Evolutionary conservation across 2,329 filamentous ascomycete genomes (phyloP).

Genomic region (Ascochyta viciae-villosae): DNA sequence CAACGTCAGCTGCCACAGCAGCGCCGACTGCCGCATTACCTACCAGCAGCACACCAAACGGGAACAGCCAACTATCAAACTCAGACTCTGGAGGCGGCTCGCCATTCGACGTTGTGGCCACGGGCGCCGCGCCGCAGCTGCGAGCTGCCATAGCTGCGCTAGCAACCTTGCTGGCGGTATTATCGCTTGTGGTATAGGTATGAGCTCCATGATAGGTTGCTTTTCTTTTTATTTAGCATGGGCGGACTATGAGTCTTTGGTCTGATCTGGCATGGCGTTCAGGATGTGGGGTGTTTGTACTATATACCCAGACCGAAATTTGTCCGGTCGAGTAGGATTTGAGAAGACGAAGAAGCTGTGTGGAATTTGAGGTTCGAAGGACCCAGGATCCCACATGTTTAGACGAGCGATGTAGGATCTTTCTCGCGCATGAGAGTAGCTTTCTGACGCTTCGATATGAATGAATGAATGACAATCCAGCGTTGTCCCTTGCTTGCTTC

Average conservation of each 20-base stretch:
- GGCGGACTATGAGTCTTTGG: conserved; percentile 1
- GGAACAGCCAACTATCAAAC: conserved; percentile 43
- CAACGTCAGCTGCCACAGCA: conserved; percentile 10
- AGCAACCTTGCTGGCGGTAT: background rate
- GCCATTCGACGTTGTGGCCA: conserved; percentile 51
- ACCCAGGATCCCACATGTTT: background rate
- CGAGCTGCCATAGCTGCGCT: background rate
- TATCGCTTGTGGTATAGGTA: background rate
- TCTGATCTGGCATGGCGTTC: conserved; percentile 22
- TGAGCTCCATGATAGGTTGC: background rate
- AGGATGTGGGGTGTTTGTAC: conserved; percentile 26
- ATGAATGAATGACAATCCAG: conserved; percentile 5
- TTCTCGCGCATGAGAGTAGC: background rate
- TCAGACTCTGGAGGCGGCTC: conserved; percentile 53
- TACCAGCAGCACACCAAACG: conserved; percentile 22
- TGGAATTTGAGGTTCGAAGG: background rate
- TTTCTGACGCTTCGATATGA: conserved; percentile 2
- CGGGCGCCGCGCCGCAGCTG: conserved; percentile 26
- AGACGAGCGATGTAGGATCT: background rate
- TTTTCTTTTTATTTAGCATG: conserved; percentile 6
- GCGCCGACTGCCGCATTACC: conserved; percentile 16
- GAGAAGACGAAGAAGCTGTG: background rate
- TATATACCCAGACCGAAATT: conserved; percentile 36
- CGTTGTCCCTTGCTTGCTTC: background rate
- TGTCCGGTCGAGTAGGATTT: background rate